Evolutionary conservation across 2,329 filamentous ascomycete genomes (phyloP), one percentile per base, ranked within the genome.

Genomic region (Fonsecaea multimorphosa): DNA sequence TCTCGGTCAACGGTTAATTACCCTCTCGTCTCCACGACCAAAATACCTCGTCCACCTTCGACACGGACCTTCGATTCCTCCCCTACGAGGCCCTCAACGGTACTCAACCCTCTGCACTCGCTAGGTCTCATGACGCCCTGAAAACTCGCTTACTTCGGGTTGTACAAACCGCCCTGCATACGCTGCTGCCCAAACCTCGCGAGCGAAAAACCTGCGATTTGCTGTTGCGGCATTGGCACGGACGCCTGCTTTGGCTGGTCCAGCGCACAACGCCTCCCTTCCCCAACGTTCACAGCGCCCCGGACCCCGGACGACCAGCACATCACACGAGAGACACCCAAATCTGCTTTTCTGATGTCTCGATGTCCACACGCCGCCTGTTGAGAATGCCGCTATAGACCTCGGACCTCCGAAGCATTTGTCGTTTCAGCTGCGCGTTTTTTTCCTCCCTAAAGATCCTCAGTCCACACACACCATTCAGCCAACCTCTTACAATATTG

Each of bases 311-410:
- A 22, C 58, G 4, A 34, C 44, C 32, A 22, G 31, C 46, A 40
- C 58, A 32, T 61, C 31, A 22, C 7, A 24, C 19, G 44, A 46
- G 6, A 61, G 22, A 51, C n/a, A 14, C 7, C 44, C 4, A 58
- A 36, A 53, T 24, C 22, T 24, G 36, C 29, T 44, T 61, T 16
- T 53, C 55, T 55, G 22, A 59, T 54, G 44, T 32, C 58, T 60
- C 49, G 54, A n/a, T 52, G 16, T 52, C 12, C 31, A 27, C 46
- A 27, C 31, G 19, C 32, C 44, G 29, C 19, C 40, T 31, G 31
- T 19, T 63, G 59, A 64, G 52, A 58, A 62, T 64, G 67, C 54
- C 67, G 12, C 46, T 56, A 62, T 59, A 64, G 51, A 54, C 24
- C 3, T 32, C 5, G 29, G 8, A 22, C 24, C 19, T 49, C 56